A percentile compares a stretch with the other conserved stretches of the same genome.
phyloP scores from a whole-genome alignment of 768 basidiomycete genomes.

The Podaxis pistillaris region DNA sequence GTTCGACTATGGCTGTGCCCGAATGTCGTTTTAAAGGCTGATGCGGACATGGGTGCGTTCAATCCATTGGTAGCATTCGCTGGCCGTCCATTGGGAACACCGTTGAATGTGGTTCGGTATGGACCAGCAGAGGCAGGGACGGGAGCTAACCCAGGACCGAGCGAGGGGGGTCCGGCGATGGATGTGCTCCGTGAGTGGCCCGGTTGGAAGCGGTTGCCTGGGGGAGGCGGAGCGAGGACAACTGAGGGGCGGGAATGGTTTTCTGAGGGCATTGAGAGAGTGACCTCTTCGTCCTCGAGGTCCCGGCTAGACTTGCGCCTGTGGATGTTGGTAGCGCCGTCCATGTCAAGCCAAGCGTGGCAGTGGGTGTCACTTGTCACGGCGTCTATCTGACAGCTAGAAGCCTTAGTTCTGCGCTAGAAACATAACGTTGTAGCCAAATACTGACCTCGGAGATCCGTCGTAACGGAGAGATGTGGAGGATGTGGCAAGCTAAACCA shows the following conservation, averaged over 20 bases:
- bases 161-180: slow-evolving; percentile 19
- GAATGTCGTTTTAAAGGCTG: slow-evolving; percentile 33
- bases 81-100: slow-evolving; percentile 17
- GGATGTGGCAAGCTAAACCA: not conserved
- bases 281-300: slow-evolving; percentile 8
- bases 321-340: slow-evolving; percentile 7
- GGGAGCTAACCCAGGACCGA: not conserved
- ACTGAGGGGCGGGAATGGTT: not conserved
- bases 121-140: slow-evolving; percentile 27
- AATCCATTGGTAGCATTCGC: slow-evolving; percentile 17
- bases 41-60: slow-evolving; percentile 22
- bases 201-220: slow-evolving; percentile 10
- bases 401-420: not conserved
- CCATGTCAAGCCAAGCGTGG: not conserved
- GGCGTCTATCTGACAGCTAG: not conserved
- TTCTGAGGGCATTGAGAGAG: slow-evolving; percentile 1
- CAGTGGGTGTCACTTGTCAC: not conserved
- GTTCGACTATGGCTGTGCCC: slow-evolving; percentile 39
- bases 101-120: slow-evolving; percentile 27
- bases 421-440: not conserved
- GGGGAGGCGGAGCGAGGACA: slow-evolving; percentile 12
- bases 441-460: not conserved
- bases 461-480: not conserved
- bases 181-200: slow-evolving; percentile 26
- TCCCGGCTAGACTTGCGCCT: slow-evolving; percentile 16